phyloP scores from a whole-genome alignment of 148 eudicot species.

The Camellia granthamiana region DNA sequence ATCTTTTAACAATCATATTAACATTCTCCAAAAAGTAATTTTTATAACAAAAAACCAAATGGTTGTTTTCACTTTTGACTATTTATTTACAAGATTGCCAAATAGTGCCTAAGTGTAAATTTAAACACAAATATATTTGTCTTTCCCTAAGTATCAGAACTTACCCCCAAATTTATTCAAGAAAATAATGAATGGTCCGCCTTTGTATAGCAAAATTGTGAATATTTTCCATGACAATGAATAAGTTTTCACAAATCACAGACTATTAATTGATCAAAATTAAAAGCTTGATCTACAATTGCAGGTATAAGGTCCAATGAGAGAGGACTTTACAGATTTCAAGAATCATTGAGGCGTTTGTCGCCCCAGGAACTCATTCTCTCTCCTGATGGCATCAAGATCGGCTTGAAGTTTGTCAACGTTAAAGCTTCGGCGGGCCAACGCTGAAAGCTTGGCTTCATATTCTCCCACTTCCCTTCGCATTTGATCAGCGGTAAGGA shows the following conservation, averaged over 20 bases:
- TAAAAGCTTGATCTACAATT: neutral
- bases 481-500: slow-evolving; percentile 49
- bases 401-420: slow-evolving; percentile 58
- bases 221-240: neutral
- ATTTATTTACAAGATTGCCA: no score
- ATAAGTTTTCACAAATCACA: neutral
- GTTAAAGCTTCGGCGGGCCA: slow-evolving; percentile 39
- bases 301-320: neutral
- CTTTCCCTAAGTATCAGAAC: no score
- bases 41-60: no score
- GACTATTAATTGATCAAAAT: neutral
- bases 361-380: slow-evolving; percentile 50
- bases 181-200: no score
- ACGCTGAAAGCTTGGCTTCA: slow-evolving; percentile 55
- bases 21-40: no score
- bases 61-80: no score
- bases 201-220: no score
- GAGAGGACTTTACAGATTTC: neutral
- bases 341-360: slow-evolving; percentile 15
- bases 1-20: no score
- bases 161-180: no score
- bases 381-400: slow-evolving; percentile 64
- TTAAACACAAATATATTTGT: no score
- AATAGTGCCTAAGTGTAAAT: no score
- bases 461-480: slow-evolving; percentile 55